These are phyloP conservation scores for Ascochyta clinopodiicola DNA, from an alignment of 2,329 filamentous ascomycete genomes.

Conservation along the genomic window DNA sequence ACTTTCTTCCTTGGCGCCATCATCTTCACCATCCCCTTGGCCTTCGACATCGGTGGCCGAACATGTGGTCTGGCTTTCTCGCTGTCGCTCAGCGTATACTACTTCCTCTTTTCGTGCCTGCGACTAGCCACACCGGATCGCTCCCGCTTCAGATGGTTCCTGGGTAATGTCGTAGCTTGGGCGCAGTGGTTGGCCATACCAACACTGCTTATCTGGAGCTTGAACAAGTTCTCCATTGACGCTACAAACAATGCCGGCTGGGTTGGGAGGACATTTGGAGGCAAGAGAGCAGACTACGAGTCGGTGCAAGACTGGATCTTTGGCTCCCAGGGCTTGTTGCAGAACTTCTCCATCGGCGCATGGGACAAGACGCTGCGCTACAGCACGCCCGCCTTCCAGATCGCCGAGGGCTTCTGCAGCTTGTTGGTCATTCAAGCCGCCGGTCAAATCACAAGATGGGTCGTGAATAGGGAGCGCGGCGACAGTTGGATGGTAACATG, in stretches of 20 bases:
- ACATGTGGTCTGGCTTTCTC: slow-evolving; percentile 95
- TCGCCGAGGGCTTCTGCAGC: slow-evolving; percentile 95
- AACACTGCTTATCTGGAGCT: slow-evolving; percentile 86
- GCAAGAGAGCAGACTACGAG: slow-evolving; percentile 67
- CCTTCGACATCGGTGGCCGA: slow-evolving; percentile 96
- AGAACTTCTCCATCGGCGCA: slow-evolving; percentile 78
- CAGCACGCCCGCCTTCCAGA: slow-evolving; percentile 92
- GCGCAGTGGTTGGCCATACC: slow-evolving; percentile 90
- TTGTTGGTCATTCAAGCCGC: slow-evolving; percentile 93
- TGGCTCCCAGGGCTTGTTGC: slow-evolving; percentile 81
- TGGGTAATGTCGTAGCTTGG: slow-evolving; percentile 73
- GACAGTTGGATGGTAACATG: slow-evolving; percentile 91
- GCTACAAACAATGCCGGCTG: slow-evolving; percentile 73
- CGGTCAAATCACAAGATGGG: slow-evolving; percentile 91
- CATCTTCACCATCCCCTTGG: slow-evolving; percentile 92
- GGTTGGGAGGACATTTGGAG: slow-evolving; percentile 79
- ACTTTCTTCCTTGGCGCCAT: slow-evolving; percentile 88
- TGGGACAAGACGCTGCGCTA: slow-evolving; percentile 92
- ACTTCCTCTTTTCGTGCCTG: slow-evolving; percentile 83
- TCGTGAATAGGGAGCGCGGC: slow-evolving; percentile 90
- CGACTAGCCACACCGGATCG: slow-evolving; percentile 80
- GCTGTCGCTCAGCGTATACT: slow-evolving; percentile 85
- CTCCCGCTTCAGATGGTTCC: slow-evolving; percentile 75
- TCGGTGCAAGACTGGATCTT: slow-evolving; percentile 85
- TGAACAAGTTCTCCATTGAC: slow-evolving; percentile 95